Evolutionary conservation across 495 filamentous ascomycete species (phyloP).

Genomic region (Beverwykella pulmonaria): DNA sequence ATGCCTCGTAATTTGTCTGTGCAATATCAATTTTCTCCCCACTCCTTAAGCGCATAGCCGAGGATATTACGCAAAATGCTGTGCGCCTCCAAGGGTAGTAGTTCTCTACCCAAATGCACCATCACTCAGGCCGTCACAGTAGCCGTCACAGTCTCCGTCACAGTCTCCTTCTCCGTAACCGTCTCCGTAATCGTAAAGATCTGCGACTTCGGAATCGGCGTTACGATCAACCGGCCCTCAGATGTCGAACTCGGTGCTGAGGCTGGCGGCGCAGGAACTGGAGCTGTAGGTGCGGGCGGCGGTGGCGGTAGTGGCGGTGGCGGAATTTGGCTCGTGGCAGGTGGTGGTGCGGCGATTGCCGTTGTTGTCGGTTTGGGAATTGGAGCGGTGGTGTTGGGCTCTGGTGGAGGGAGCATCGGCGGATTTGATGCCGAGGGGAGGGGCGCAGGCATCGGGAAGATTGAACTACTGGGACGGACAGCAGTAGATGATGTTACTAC

Average conservation of each 20-base stretch:
- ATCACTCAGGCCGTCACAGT: not conserved
- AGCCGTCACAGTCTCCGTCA: slow-evolving; percentile 18
- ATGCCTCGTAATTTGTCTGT: too few species aligned
- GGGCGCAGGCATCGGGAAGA: not conserved
- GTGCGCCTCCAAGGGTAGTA: too few species aligned
- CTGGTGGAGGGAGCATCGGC: not conserved
- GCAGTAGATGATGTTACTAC: slow-evolving; percentile 11
- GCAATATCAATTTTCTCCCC: too few species aligned
- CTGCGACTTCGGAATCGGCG: slow-evolving; percentile 26
- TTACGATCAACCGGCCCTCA: slow-evolving; percentile 12
- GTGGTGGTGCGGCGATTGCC: too few species aligned
- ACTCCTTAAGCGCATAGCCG: too few species aligned
- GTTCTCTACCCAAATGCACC: too few species aligned
- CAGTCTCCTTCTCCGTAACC: slow-evolving; percentile 25
- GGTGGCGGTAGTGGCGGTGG: slow-evolving; percentile 8
- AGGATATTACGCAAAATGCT: too few species aligned
- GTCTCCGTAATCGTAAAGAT: slow-evolving; percentile 36
- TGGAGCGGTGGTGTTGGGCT: not conserved
- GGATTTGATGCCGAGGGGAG: not conserved
- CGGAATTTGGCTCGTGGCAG: not conserved
- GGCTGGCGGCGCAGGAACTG: slow-evolving; percentile 9
- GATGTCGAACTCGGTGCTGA: slow-evolving; percentile 12
- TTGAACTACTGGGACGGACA: not conserved
- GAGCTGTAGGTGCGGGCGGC: not conserved
- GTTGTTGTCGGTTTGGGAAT: not conserved